These are phyloP conservation scores for Aspergillus transmontanensis DNA, from an alignment of 2,329 filamentous ascomycete species.

Conservation along the genomic window DNA sequence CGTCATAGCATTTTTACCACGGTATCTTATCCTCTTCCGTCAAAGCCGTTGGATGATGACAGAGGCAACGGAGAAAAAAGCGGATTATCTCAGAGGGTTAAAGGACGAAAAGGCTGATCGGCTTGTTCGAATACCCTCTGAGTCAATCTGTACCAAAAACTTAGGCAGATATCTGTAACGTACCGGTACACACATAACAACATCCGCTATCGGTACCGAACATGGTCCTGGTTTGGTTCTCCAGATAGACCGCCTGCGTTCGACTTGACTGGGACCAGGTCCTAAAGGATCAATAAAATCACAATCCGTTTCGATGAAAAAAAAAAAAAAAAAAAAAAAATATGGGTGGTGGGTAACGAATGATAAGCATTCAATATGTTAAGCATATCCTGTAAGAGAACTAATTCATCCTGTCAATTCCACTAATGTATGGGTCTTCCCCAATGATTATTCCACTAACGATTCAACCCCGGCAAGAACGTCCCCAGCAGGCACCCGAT, in stretches of 20 bases:
- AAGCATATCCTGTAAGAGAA: not conserved
- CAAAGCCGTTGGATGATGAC: not conserved
- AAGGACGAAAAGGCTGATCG: not conserved
- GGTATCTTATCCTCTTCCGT: not conserved
- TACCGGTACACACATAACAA: no score
- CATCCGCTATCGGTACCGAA: constrained; percentile 5
- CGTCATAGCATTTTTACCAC: not conserved
- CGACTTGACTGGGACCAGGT: not conserved
- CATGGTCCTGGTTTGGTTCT: constrained; percentile 1
- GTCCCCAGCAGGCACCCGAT: not conserved
- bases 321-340: no score
- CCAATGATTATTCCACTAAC: not conserved
- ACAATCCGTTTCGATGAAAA: not conserved
- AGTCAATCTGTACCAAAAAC: no score
- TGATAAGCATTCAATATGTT: not conserved
- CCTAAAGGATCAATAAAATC: not conserved
- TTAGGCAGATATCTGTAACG: no score
- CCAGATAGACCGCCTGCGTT: not conserved
- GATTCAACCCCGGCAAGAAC: not conserved
- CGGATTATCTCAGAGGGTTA: not conserved
- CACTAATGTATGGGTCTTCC: not conserved
- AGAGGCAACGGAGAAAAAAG: not conserved
- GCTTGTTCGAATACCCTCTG: no score
- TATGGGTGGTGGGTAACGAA: not conserved
- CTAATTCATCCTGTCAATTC: not conserved